phyloP scores from a whole-genome alignment of 495 filamentous ascomycete genomes.

The Geopyxis carbonaria region DNA sequence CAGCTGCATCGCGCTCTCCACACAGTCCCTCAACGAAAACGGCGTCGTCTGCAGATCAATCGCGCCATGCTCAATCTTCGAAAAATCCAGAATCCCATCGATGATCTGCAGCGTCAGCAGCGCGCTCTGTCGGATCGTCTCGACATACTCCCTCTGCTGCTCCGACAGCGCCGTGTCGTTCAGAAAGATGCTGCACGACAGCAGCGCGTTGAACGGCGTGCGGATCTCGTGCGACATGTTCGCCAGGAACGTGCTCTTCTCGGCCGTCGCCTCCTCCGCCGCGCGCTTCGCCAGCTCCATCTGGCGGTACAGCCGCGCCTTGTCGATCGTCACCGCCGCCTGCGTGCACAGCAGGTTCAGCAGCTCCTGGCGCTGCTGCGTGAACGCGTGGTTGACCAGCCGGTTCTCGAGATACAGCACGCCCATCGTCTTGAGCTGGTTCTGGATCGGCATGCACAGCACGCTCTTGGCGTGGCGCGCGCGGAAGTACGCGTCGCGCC shows the following conservation, averaged over 20 bases:
- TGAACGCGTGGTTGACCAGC: constrained; percentile 23
- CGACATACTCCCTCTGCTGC: constrained; percentile 35
- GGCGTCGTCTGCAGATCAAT: constrained; percentile 47
- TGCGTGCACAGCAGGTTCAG: constrained; percentile 24
- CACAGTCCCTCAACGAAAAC: constrained; percentile 48
- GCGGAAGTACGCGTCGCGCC: constrained; percentile 22
- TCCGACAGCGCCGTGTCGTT: constrained; percentile 41
- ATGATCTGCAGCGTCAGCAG: constrained; percentile 50
- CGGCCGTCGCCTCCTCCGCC: constrained; percentile 23
- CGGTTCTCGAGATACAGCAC: constrained; percentile 25
- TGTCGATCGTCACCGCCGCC: constrained; percentile 25
- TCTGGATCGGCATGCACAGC: constrained; percentile 25
- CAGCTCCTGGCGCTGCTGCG: constrained; percentile 23
- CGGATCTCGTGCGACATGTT: constrained; percentile 15
- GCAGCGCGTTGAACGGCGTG: constrained; percentile 24
- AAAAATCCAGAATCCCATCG: constrained; percentile 55
- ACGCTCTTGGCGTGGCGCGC: constrained; percentile 20
- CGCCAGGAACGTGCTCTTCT: constrained; percentile 24
- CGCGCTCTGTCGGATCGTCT: constrained; percentile 52
- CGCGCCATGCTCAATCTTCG: constrained; percentile 53
- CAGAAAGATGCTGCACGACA: constrained; percentile 25
- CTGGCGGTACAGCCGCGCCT: constrained; percentile 25
- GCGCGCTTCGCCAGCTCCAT: constrained; percentile 26
- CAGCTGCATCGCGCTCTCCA: constrained; percentile 54
- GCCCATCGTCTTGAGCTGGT: constrained; percentile 25